A percentile compares a stretch with the other conserved stretches of the same genome.
Evolutionary conservation across 2,329 filamentous ascomycete species (phyloP).

Genomic region (Fusarium agapanthi): DNA sequence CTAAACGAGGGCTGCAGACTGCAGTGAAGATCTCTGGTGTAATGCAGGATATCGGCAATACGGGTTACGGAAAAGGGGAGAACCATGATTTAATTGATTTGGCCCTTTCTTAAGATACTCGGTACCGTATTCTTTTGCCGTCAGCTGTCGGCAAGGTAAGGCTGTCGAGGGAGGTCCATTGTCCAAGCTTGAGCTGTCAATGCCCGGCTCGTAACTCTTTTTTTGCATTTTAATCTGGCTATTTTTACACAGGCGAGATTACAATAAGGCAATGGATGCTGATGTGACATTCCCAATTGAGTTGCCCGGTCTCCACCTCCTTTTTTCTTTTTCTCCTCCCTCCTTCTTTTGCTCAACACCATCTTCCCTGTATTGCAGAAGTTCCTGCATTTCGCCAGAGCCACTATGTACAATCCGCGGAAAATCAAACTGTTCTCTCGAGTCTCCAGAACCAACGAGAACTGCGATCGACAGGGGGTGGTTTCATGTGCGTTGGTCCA

Average conservation of each 20-base stretch:
- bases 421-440: neutral
- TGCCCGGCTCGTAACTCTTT: neutral
- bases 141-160: neutral
- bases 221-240: neutral
- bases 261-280: neutral
- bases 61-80: neutral
- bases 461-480: slow-evolving; percentile 14
- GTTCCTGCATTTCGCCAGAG: neutral
- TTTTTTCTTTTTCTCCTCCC: neutral
- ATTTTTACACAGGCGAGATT: slow-evolving; percentile 1
- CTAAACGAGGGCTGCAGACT: neutral
- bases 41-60: neutral
- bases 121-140: neutral
- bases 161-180: neutral
- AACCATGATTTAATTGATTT: neutral
- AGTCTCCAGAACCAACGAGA: neutral
- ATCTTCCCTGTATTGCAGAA: neutral
- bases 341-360: neutral
- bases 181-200: neutral
- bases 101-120: neutral
- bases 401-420: too few species aligned
- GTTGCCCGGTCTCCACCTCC: neutral
- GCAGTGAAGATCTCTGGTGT: neutral
- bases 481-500: slow-evolving; percentile 18
- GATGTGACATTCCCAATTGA: slow-evolving; percentile 13